Conservation (phyloP, 768 basidiomycete species). For the Lactarius vividus region DNA sequence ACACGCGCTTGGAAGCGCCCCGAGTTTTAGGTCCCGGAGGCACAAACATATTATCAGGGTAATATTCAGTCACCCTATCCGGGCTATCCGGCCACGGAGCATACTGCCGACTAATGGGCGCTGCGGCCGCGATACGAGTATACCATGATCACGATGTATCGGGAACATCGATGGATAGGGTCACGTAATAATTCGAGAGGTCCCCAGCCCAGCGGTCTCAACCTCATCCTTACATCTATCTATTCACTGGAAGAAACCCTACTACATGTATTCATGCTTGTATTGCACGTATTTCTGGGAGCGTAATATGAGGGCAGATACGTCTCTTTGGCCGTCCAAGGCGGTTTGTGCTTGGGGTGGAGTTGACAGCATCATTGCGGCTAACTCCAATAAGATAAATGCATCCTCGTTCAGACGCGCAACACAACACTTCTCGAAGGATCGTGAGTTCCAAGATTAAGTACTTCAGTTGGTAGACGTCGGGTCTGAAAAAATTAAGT, state of each 20-base stretch:
- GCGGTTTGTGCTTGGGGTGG: slow-evolving; percentile 16
- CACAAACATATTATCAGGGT: slow-evolving; percentile 27
- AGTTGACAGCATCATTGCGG: slow-evolving; percentile 26
- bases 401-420: slow-evolving; percentile 16
- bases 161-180: slow-evolving; percentile 24
- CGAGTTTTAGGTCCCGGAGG: slow-evolving; percentile 25
- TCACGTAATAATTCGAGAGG: slow-evolving; percentile 24
- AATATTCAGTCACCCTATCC: slow-evolving; percentile 20
- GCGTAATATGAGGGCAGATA: slow-evolving; percentile 15
- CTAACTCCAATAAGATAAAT: slow-evolving; percentile 29
- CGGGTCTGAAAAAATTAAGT: slow-evolving; percentile 19
- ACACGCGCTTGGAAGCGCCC: slow-evolving; percentile 24
- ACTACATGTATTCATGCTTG: slow-evolving; percentile 22
- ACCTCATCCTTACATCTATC: slow-evolving; percentile 16
- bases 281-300: slow-evolving; percentile 21
- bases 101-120: slow-evolving; percentile 25
- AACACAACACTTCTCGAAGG: slow-evolving; percentile 23
- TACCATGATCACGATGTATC: slow-evolving; percentile 25
- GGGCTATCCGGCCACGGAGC: slow-evolving; percentile 23
- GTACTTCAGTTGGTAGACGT: slow-evolving; percentile 17
- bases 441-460: slow-evolving; percentile 25
- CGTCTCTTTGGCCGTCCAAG: slow-evolving; percentile 14
- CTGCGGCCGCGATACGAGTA: slow-evolving; percentile 25
- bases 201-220: slow-evolving; percentile 13
- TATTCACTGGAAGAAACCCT: slow-evolving; percentile 8